Percentiles rank a stretch among this genome's conserved stretches.
Conservation (phyloP, 2,329 filamentous ascomycete species). For the Aspergillus awamori region DNA sequence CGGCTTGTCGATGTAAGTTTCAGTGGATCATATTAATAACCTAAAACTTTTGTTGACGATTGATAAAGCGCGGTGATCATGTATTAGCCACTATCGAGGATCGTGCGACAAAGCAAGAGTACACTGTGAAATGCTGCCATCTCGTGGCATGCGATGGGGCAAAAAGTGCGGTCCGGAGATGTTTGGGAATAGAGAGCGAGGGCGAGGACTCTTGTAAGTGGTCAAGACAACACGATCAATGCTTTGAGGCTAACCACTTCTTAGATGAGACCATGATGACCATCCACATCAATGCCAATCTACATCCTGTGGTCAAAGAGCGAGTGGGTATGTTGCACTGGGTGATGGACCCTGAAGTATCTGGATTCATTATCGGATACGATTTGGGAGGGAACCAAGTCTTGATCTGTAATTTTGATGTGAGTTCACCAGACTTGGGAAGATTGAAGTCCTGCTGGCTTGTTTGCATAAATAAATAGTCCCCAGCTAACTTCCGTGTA, state of each 20-base stretch:
- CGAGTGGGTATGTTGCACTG: constrained; percentile 51
- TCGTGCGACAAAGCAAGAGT: constrained; percentile 24
- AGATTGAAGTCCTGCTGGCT: background rate
- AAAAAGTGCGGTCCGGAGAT: constrained; percentile 33
- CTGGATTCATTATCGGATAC: constrained; percentile 51
- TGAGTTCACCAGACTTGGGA: constrained; percentile 19
- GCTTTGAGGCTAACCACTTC: background rate
- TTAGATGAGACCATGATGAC: constrained; percentile 53
- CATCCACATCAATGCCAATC: constrained; percentile 49
- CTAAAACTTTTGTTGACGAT: background rate
- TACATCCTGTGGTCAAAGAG: constrained; percentile 41
- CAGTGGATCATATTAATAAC: too few relatives aligned
- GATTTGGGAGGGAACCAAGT: constrained; percentile 48
- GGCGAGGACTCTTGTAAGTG: constrained; percentile 47
- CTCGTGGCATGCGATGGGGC: constrained; percentile 45
- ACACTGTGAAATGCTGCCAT: constrained; percentile 35
- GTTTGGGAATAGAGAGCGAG: constrained; percentile 42
- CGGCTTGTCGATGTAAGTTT: constrained; percentile 36
- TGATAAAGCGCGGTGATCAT: constrained; percentile 22
- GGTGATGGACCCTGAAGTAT: constrained; percentile 48
- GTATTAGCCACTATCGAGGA: constrained; percentile 37
- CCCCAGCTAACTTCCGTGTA: constrained; percentile 9
- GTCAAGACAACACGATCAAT: background rate
- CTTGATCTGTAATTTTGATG: constrained; percentile 50
- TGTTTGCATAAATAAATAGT: background rate